These are phyloP conservation scores for Davidsoniella eucalypti DNA, from an alignment of 2,329 filamentous ascomycete genomes.

Conservation along the genomic window DNA sequence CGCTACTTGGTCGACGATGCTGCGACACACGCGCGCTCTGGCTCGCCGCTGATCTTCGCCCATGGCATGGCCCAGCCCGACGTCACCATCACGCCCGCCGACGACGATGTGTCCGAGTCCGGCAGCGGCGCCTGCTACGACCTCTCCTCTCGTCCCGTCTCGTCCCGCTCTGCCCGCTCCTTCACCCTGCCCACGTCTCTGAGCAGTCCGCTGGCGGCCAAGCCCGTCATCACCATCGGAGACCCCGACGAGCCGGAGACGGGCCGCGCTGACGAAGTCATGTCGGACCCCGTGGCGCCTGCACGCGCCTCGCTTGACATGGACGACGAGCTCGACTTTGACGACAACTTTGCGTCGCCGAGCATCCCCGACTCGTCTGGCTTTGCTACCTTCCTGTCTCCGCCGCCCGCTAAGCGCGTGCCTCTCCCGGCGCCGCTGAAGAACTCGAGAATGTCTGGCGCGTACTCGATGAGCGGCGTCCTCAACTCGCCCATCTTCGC, in stretches of 20 bases:
- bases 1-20: conserved; percentile 35
- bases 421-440: conserved; percentile 16
- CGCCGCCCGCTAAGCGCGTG: conserved; percentile 30
- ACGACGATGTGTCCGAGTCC: neutral
- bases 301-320: conserved; percentile 9
- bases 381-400: conserved; percentile 33
- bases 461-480: conserved; percentile 1
- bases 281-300: neutral
- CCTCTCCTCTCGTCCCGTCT: conserved; percentile 2
- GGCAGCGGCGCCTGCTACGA: neutral
- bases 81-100: conserved; percentile 8
- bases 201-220: conserved; percentile 3
- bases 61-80: conserved; percentile 1
- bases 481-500: conserved; percentile 9
- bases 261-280: neutral
- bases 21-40: conserved; percentile 15
- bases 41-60: conserved; percentile 11
- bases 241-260: neutral
- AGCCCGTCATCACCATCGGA: neutral
- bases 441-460: neutral
- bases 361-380: conserved; percentile 28
- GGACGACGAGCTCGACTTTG: conserved; percentile 35
- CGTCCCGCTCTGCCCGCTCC: conserved; percentile 4
- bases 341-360: conserved; percentile 45
- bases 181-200: conserved; percentile 6